phyloP scores from a whole-genome alignment of 495 filamentous ascomycete species.

The Podospora didyma region DNA sequence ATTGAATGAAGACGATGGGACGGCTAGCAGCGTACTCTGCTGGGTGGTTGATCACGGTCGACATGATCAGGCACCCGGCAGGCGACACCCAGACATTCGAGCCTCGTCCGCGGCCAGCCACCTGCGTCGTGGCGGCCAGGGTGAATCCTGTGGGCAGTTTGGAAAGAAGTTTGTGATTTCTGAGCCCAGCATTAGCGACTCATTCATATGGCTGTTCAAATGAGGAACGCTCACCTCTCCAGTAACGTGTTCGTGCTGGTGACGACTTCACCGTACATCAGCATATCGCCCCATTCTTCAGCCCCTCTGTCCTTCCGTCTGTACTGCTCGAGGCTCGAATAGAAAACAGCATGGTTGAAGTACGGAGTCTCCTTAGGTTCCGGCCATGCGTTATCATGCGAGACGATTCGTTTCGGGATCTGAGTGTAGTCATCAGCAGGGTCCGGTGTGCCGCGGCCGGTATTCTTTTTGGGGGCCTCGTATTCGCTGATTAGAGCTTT shows the following conservation, averaged over 20 bases:
- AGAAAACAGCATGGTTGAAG: slow-evolving; percentile 83
- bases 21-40: slow-evolving; percentile 64
- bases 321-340: slow-evolving; percentile 57
- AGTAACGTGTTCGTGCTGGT: slow-evolving; percentile 95
- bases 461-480: slow-evolving; percentile 12
- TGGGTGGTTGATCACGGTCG: slow-evolving; percentile 77
- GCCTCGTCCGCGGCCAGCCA: slow-evolving; percentile 88
- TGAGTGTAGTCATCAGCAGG: slow-evolving; percentile 72
- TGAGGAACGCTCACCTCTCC: slow-evolving; percentile 68
- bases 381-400: slow-evolving; percentile 67
- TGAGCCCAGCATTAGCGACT: slow-evolving; percentile 25
- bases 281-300: slow-evolving; percentile 64
- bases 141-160: slow-evolving; percentile 79
- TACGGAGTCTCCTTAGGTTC: slow-evolving; percentile 73
- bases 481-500: slow-evolving; percentile 28
- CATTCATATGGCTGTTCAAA: not conserved
- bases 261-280: slow-evolving; percentile 88
- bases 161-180: slow-evolving; percentile 73
- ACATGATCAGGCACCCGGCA: slow-evolving; percentile 80
- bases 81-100: slow-evolving; percentile 95
- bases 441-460: slow-evolving; percentile 34
- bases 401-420: slow-evolving; percentile 66
- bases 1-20: slow-evolving; percentile 92
- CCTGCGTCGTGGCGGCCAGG: slow-evolving; percentile 84
- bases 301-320: slow-evolving; percentile 49